A percentile compares a stretch with the other conserved stretches of the same genome.
Evolutionary conservation across 2,329 filamentous ascomycete genomes (phyloP).

Genomic region (Alternaria atra): DNA sequence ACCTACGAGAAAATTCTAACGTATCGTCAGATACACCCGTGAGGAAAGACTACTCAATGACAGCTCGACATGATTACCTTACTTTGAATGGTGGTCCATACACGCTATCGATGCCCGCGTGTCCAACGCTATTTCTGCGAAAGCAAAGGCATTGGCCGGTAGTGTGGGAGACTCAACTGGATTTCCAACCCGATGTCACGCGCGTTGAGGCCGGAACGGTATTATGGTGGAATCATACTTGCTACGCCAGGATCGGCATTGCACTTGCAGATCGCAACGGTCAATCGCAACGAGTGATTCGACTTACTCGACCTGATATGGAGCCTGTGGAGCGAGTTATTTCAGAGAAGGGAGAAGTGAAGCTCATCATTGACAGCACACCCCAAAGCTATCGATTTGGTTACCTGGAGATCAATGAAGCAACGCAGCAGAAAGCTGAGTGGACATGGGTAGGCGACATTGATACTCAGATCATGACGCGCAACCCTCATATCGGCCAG

Average conservation of each 20-base stretch:
- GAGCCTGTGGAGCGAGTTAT: conserved; percentile 22
- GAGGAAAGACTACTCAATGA: conserved; percentile 59
- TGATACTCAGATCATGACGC: conserved; percentile 46
- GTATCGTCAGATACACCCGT: conserved; percentile 58
- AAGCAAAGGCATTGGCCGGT: conserved; percentile 61
- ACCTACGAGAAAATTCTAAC: conserved; percentile 47
- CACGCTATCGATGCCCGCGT: conserved; percentile 59
- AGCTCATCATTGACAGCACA: conserved; percentile 12
- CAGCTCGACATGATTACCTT: conserved; percentile 55
- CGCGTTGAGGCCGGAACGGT: conserved; percentile 63
- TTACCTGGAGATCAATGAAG: conserved; percentile 19
- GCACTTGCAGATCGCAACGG: not conserved
- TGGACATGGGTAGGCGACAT: conserved; percentile 31
- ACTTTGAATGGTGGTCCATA: conserved; percentile 64
- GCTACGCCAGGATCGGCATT: conserved; percentile 56
- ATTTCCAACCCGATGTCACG: conserved; percentile 56
- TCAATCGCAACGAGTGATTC: conserved; percentile 7
- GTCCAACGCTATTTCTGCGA: conserved; percentile 62
- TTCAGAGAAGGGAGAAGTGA: conserved; percentile 31
- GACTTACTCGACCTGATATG: conserved; percentile 13
- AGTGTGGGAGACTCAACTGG: conserved; percentile 55
- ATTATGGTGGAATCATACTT: conserved; percentile 64
- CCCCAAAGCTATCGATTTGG: conserved; percentile 35
- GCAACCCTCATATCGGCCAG: conserved; percentile 51
- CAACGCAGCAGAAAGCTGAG: not conserved